phyloP scores from a whole-genome alignment of 306 rosid species.

The Begonia masoniana region DNA sequence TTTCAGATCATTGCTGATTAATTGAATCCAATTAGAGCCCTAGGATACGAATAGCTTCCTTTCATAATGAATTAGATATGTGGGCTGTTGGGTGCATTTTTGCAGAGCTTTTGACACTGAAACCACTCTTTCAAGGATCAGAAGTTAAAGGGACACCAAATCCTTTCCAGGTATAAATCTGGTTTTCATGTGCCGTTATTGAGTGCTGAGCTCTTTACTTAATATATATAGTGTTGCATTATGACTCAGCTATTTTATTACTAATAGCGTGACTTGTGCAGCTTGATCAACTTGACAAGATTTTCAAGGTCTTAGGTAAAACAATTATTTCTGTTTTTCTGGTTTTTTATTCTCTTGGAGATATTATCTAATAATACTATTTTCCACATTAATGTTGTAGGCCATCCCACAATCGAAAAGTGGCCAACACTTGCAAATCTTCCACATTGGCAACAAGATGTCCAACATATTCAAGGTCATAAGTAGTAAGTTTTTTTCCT shows the following conservation, averaged over 20 bases:
- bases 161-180: conserved; percentile 73
- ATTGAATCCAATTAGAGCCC: too few relatives aligned
- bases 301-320: conserved; percentile 93
- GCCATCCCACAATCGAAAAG: conserved; percentile 91
- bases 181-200: not conserved
- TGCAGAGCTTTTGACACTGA: conserved; percentile 95
- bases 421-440: conserved; percentile 90
- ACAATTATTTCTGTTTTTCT: conserved; percentile 9
- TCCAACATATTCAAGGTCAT: conserved; percentile 71
- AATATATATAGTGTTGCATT: not conserved
- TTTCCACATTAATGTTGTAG: conserved; percentile 38
- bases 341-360: conserved; percentile 14
- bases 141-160: conserved; percentile 79
- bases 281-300: conserved; percentile 99
- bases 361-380: conserved; percentile 17
- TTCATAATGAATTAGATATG: conserved; percentile 40
- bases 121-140: conserved; percentile 95
- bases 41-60: too few relatives aligned
- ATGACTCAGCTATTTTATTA: conserved; percentile 1
- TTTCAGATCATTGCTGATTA: too few relatives aligned
- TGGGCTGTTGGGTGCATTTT: conserved; percentile 99
- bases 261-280: conserved; percentile 29
- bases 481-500: conserved; percentile 56
- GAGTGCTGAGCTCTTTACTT: conserved; percentile 1
- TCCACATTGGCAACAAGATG: conserved; percentile 82